Percentiles rank a stretch among this genome's conserved stretches.
These are phyloP conservation scores for Polyrhizophydium stewartii DNA, from an alignment of 371 early-diverging fungal genomes.

Conservation along the genomic window DNA sequence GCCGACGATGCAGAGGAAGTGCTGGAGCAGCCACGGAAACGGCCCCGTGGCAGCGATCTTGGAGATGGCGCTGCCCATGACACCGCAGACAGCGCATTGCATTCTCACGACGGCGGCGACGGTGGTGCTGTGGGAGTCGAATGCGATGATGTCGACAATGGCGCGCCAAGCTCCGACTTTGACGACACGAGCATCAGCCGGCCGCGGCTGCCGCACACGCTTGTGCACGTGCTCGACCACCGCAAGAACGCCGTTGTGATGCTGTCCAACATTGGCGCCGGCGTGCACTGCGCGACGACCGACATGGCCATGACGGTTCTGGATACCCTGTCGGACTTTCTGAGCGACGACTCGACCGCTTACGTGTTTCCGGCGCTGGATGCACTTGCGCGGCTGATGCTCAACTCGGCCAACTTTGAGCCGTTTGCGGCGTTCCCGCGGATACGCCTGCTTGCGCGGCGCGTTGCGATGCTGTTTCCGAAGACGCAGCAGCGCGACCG, in stretches of 20 bases:
- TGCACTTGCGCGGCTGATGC: conserved; percentile 12
- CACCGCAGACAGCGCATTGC: background rate
- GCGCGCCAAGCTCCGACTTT: background rate
- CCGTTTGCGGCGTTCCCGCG: background rate
- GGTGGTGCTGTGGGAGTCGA: too few species aligned
- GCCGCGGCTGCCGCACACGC: background rate
- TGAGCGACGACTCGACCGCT: conserved; percentile 1
- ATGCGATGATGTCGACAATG: too few species aligned
- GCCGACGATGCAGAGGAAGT: background rate
- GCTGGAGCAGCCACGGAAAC: too few species aligned
- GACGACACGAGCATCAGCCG: background rate
- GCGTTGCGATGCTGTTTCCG: background rate
- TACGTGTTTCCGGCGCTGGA: conserved; percentile 20
- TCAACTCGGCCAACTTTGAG: conserved; percentile 5
- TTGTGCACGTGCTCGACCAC: conserved; percentile 9
- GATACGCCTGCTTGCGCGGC: background rate
- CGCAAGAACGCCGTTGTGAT: conserved; percentile 16
- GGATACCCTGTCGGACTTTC: conserved; percentile 11
- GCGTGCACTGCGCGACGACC: background rate
- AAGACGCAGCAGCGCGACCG: background rate
- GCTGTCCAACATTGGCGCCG: conserved; percentile 15
- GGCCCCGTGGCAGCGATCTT: background rate
- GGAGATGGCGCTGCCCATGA: background rate
- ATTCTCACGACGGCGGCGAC: background rate
- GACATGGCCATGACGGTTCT: background rate